Conservation (phyloP, 2,329 filamentous ascomycete genomes). For the Pyrenochaeta sp. region DNA sequence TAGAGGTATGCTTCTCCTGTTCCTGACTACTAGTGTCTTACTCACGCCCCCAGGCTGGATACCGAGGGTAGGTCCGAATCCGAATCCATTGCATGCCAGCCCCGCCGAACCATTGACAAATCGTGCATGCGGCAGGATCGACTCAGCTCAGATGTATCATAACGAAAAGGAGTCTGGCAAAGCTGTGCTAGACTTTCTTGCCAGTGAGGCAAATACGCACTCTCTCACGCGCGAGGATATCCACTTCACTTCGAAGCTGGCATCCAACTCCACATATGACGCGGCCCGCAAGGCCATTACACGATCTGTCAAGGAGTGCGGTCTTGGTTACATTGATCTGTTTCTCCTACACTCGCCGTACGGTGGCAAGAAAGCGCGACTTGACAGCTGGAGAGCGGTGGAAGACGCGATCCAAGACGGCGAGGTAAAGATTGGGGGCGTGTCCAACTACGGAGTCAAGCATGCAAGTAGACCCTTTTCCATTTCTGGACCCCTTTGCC, state of each 20-base stretch:
- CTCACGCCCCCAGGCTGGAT: conserved; percentile 53
- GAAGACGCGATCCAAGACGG: conserved; percentile 78
- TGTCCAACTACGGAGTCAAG: conserved; percentile 80
- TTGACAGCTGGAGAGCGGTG: conserved; percentile 78
- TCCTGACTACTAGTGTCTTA: conserved; percentile 19
- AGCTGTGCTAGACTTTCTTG: conserved; percentile 68
- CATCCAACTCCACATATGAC: conserved; percentile 73
- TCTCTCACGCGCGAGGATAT: conserved; percentile 72
- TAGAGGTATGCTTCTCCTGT: conserved; percentile 56
- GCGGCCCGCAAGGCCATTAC: conserved; percentile 72
- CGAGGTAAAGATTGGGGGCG: conserved; percentile 74
- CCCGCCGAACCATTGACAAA: conserved; percentile 31
- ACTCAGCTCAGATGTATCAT: conserved; percentile 69
- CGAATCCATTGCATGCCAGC: conserved; percentile 8
- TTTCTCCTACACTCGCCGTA: conserved; percentile 84
- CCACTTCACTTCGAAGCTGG: conserved; percentile 83
- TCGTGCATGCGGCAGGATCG: conserved; percentile 52
- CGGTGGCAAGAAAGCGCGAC: conserved; percentile 71
- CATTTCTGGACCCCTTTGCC: conserved; percentile 6
- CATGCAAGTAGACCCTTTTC: conserved; percentile 63
- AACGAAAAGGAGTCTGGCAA: conserved; percentile 77
- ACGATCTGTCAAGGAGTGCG: conserved; percentile 69
- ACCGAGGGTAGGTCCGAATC: conserved; percentile 51
- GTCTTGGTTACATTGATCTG: conserved; percentile 78
- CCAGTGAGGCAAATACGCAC: conserved; percentile 55